Evolutionary conservation across 768 basidiomycete genomes (phyloP), one percentile per base, ranked within the genome.

Genomic region (Boletus subcaerulescens): DNA sequence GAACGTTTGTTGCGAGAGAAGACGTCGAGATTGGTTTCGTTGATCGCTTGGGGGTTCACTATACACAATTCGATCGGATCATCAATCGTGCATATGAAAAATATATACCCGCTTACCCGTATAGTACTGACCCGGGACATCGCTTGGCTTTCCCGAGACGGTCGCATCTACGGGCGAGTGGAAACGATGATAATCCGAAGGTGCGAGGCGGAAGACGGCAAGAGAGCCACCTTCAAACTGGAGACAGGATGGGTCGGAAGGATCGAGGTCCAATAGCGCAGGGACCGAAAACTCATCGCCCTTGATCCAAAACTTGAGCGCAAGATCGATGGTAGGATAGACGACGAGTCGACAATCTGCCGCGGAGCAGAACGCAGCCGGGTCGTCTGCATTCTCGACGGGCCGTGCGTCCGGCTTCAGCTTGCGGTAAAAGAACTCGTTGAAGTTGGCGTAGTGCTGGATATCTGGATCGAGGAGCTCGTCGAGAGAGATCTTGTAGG

Each of bases 21-120:
- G 13, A 87, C 84, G 62, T 86, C 83, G 33, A 86, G 81, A 6
- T 77, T 78, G 24, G 64, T 69, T 61, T 89, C 80, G 62, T 89
- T 90, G 52, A 91, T 76, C 0, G 89, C 89, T 62, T 89, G 86
- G 0, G 89, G 89, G 63, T 91, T 91, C 26, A 91, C 89, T 77
- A 15, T 3, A n/a, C 9, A 8, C 15, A 3, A 8, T 7, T 4
- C 1, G 2, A 43, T 59, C 41, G 50, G 59, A 35, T 17, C 24
- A 3, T 39, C 33, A n/a, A 2, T 20, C 36, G 5, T 46, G 32
- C 18, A 3, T 12, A 4, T 7, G 24, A 17, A 31, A 3, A 14
- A 26, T 13, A 39, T 0, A 36, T 5, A 12, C 1, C 4, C 1
- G 52, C 73, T 49, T 38, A 82, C 80, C 83, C 1, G 85, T 86